These are phyloP conservation scores for Arthroderma sp. DNA, from an alignment of 2,329 filamentous ascomycete genomes.

Conservation along the genomic window DNA sequence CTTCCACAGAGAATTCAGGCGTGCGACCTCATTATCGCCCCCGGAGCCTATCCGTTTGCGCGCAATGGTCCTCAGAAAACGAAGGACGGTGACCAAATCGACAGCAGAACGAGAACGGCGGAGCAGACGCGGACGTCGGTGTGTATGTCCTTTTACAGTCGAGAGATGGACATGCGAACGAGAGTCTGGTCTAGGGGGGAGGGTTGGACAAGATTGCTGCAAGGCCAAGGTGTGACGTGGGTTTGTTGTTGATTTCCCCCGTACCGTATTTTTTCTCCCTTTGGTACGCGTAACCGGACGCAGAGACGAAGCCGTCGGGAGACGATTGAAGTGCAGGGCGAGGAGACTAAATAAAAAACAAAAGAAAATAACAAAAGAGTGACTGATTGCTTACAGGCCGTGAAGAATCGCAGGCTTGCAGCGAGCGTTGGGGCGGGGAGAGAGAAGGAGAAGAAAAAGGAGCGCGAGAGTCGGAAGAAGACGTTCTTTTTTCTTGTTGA, in stretches of 20 bases:
- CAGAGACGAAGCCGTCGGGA: background rate
- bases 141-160: no score
- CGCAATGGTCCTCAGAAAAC: background rate
- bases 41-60: background rate
- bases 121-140: no score
- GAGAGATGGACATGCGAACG: background rate
- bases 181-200: background rate
- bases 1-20: background rate
- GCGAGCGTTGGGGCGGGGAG: slow-evolving; percentile 4
- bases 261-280: background rate
- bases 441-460: slow-evolving; percentile 11
- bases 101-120: no score
- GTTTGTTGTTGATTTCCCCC: background rate
- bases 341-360: slow-evolving; percentile 10
- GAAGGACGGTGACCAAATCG: no score
- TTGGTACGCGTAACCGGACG: slow-evolving; percentile 3
- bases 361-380: slow-evolving; percentile 15
- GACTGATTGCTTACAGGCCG: slow-evolving; percentile 13
- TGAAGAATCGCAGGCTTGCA: background rate
- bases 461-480: background rate
- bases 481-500: background rate
- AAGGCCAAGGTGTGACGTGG: slow-evolving; percentile 5
- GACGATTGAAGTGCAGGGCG: background rate
- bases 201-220: background rate
- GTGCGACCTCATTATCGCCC: slow-evolving; percentile 5